Percentiles rank a stretch among this genome's conserved stretches.
These are phyloP conservation scores for Aureobasidium sp. DNA, from an alignment of 2,329 filamentous ascomycete species.

Conservation along the genomic window DNA sequence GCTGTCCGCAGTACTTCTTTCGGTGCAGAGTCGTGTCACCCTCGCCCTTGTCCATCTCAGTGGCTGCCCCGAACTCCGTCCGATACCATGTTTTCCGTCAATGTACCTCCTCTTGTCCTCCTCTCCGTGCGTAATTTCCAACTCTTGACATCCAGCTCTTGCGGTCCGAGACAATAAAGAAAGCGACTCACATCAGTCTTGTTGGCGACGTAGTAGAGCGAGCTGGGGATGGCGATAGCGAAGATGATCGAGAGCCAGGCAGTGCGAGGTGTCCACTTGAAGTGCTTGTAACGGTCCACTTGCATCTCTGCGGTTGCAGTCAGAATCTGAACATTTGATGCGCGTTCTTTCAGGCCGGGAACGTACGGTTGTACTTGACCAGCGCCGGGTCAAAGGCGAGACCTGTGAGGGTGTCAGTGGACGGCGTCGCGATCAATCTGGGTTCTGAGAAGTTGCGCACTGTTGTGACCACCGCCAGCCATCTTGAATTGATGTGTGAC, in stretches of 20 bases:
- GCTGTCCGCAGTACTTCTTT: background rate
- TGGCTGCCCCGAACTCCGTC: background rate
- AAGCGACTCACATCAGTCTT: conserved; percentile 70
- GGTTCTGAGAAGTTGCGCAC: conserved; percentile 21
- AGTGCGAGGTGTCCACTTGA: conserved; percentile 83
- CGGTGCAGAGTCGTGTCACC: background rate
- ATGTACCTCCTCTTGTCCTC: background rate
- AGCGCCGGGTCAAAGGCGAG: conserved; percentile 50
- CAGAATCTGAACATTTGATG: conserved; percentile 14
- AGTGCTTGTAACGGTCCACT: conserved; percentile 83
- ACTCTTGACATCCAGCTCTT: background rate
- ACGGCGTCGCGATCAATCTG: background rate
- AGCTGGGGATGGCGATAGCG: conserved; percentile 62
- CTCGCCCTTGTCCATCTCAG: background rate
- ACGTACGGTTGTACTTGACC: conserved; percentile 48
- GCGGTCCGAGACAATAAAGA: background rate
- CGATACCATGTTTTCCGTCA: background rate
- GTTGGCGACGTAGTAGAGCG: conserved; percentile 66
- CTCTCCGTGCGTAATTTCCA: background rate
- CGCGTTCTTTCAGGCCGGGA: conserved; percentile 26
- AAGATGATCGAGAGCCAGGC: conserved; percentile 75
- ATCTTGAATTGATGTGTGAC: conserved; percentile 21
- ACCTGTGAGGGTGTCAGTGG: conserved; percentile 30
- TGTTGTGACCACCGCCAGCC: conserved; percentile 29
- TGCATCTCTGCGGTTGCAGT: conserved; percentile 60